Evolutionary conservation across 2,329 filamentous ascomycete species (phyloP).

Genomic region (Colletotrichum theobromicola): DNA sequence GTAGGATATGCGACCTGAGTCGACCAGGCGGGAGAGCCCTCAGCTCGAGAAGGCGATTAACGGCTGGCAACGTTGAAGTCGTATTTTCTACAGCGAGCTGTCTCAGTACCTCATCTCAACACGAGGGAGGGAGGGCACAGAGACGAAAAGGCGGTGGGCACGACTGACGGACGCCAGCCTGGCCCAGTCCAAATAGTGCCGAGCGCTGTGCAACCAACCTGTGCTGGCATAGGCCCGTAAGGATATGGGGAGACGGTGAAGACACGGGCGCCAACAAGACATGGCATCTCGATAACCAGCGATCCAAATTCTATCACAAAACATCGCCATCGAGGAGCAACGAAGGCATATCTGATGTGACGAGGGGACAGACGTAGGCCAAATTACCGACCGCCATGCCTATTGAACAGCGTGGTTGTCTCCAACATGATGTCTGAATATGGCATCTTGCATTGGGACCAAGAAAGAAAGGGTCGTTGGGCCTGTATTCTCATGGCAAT

Average conservation of each 20-base stretch:
- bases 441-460: not conserved
- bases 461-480: not conserved
- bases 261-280: not conserved
- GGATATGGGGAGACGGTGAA: not conserved
- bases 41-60: not conserved
- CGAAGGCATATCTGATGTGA: not conserved
- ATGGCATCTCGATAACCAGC: conserved; percentile 6
- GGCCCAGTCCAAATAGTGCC: not conserved
- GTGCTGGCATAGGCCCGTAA: not conserved
- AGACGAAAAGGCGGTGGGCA: conserved; percentile 4
- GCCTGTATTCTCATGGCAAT: not conserved
- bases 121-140: not conserved
- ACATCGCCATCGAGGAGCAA: not conserved
- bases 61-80: not conserved
- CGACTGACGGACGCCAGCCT: not conserved
- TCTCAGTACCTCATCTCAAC: not conserved
- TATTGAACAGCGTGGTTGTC: not conserved
- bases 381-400: not conserved
- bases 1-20: not conserved
- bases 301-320: conserved; percentile 11
- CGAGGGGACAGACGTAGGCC: not conserved
- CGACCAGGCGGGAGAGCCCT: not conserved
- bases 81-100: not conserved
- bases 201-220: not conserved
- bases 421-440: not conserved